Evolutionary conservation across 139 green algal genomes (phyloP).

Genomic region (Auxenochlorella protothecoides): DNA sequence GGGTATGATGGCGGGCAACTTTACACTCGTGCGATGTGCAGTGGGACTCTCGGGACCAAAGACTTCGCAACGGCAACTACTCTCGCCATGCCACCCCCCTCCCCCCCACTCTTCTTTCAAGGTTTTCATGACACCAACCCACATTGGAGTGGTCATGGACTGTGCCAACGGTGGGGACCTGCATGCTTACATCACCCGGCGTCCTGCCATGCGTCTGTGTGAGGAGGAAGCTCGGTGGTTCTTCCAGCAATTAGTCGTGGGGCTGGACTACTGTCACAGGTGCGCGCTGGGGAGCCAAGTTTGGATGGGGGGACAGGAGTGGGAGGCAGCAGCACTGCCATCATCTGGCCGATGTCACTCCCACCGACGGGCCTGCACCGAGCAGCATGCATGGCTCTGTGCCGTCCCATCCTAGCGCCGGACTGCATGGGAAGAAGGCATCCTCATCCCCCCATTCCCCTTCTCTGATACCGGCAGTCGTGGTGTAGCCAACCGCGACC

Average conservation of each 20-base stretch:
- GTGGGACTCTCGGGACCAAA: constrained; percentile 21
- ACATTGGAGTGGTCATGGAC: constrained; percentile 48
- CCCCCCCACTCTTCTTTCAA: neutral
- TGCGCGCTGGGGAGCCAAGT: neutral
- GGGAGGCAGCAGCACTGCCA: too few relatives aligned
- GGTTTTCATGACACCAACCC: constrained; percentile 27
- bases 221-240: constrained; percentile 38
- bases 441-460: neutral
- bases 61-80: constrained; percentile 6
- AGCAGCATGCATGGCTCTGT: too few relatives aligned
- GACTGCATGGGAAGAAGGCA: neutral
- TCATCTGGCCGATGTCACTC: too few relatives aligned
- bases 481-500: constrained; percentile 46
- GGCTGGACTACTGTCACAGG: constrained; percentile 47
- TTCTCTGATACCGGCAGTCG: constrained; percentile 10
- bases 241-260: constrained; percentile 55
- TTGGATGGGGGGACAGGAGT: neutral
- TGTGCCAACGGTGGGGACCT: constrained; percentile 5
- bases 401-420: too few relatives aligned
- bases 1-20: neutral
- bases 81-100: neutral
- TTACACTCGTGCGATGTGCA: constrained; percentile 3
- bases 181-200: constrained; percentile 13
- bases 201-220: constrained; percentile 19
- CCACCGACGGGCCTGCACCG: too few relatives aligned